Percentiles rank a stretch among this genome's conserved stretches.
Conservation (phyloP, 2,329 filamentous ascomycete genomes). For the Fusarium armeniacum region DNA sequence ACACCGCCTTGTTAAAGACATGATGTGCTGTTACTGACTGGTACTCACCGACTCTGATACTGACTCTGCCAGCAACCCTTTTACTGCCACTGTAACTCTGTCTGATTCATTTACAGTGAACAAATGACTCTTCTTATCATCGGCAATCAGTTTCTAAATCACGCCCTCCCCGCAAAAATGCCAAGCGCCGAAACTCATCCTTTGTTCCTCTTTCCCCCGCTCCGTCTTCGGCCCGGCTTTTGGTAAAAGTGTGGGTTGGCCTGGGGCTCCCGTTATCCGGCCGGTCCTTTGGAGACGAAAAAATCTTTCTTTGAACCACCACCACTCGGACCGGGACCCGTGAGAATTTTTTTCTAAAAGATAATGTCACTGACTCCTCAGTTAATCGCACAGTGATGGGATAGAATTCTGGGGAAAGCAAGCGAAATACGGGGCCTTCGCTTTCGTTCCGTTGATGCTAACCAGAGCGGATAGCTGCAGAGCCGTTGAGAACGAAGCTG, state of each 20-base stretch:
- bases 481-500: slow-evolving; percentile 13
- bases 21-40: slow-evolving; percentile 6
- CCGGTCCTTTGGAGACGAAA: slow-evolving; percentile 18
- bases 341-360: slow-evolving; percentile 9
- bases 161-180: slow-evolving; percentile 21
- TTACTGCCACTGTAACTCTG: background rate
- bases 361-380: slow-evolving; percentile 11
- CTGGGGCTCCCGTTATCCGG: slow-evolving; percentile 40
- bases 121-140: slow-evolving; percentile 21
- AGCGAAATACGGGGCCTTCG: slow-evolving; percentile 3
- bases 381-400: slow-evolving; percentile 36
- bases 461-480: slow-evolving; percentile 1
- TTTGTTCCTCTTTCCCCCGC: slow-evolving; percentile 13
- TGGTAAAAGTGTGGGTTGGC: slow-evolving; percentile 6
- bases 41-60: slow-evolving; percentile 17
- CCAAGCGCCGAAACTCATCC: slow-evolving; percentile 13
- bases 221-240: slow-evolving; percentile 45
- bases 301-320: slow-evolving; percentile 7
- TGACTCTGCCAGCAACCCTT: background rate
- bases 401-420: slow-evolving; percentile 32
- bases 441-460: background rate
- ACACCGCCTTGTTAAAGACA: slow-evolving; percentile 23
- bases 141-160: background rate
- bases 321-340: slow-evolving; percentile 5
- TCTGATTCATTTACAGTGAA: slow-evolving; percentile 20